phyloP scores from a whole-genome alignment of 495 filamentous ascomycete species.

The Podospora australis region DNA sequence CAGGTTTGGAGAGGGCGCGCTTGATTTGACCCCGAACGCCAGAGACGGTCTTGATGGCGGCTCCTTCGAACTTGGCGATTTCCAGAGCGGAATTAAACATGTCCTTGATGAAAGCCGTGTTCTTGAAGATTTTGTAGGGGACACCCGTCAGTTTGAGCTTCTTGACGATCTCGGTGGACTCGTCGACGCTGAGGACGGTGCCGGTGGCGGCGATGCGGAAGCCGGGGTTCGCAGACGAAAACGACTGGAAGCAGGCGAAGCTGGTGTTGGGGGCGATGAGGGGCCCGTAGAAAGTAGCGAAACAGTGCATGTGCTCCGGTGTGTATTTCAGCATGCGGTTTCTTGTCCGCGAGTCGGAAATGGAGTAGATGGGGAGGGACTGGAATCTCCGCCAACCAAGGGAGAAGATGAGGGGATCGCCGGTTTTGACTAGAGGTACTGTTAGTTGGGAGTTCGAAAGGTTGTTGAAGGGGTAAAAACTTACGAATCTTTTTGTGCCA shows the following conservation, averaged over 20 bases:
- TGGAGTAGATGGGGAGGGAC: slow-evolving; percentile 84
- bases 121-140: slow-evolving; percentile 97
- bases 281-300: slow-evolving; percentile 89
- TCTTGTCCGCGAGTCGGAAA: slow-evolving; percentile 83
- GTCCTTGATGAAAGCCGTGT: slow-evolving; percentile 96
- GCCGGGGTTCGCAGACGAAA: slow-evolving; percentile 79
- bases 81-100: slow-evolving; percentile 93
- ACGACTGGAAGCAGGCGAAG: slow-evolving; percentile 87
- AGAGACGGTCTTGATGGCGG: slow-evolving; percentile 89
- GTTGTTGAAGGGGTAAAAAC: neutral
- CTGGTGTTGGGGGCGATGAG: slow-evolving; percentile 92
- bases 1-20: slow-evolving; percentile 79
- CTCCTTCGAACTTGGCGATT: slow-evolving; percentile 97
- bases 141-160: slow-evolving; percentile 76
- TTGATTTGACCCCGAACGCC: slow-evolving; percentile 97
- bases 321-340: slow-evolving; percentile 96
- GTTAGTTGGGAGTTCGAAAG: neutral
- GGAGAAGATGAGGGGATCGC: slow-evolving; percentile 94
- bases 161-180: slow-evolving; percentile 94
- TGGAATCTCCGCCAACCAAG: slow-evolving; percentile 97
- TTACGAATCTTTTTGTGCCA: slow-evolving; percentile 93
- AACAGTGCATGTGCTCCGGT: slow-evolving; percentile 90
- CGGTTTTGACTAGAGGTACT: slow-evolving; percentile 62
- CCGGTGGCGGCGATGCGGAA: slow-evolving; percentile 94
- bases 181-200: slow-evolving; percentile 85